Percentiles rank a stretch among this genome's conserved stretches.
These are phyloP conservation scores for Eragrostis tef DNA, from an alignment of 202 grass and related monocot genomes.

Conservation along the genomic window DNA sequence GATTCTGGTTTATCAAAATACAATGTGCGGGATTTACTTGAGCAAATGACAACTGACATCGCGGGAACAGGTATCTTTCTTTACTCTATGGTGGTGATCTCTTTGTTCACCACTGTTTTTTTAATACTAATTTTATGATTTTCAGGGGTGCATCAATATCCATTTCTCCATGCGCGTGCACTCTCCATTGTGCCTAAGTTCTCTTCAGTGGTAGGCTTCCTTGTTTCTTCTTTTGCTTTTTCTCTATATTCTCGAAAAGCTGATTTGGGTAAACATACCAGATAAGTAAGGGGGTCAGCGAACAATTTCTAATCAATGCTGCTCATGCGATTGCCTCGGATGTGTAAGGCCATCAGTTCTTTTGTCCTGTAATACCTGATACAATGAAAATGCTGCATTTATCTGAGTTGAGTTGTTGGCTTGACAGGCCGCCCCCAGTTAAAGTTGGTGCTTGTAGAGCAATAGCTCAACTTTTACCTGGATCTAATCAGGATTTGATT, in stretches of 20 bases:
- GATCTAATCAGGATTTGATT: conserved; percentile 58
- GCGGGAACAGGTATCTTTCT: conserved; percentile 62
- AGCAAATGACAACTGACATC: conserved; percentile 80
- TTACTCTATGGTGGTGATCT: conserved; percentile 20
- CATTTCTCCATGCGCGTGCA: conserved; percentile 90
- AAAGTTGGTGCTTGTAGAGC: conserved; percentile 94
- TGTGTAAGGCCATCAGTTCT: conserved; percentile 66
- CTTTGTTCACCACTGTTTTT: conserved; percentile 4
- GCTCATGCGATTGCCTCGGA: conserved; percentile 74
- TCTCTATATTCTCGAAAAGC: conserved; percentile 27
- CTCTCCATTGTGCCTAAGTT: conserved; percentile 80
- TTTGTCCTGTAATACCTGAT: conserved; percentile 29
- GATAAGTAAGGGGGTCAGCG: conserved; percentile 72
- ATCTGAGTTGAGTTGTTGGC: conserved; percentile 22
- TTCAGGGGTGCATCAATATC: conserved; percentile 71
- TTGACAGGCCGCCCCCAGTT: conserved; percentile 79
- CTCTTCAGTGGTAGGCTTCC: conserved; percentile 65
- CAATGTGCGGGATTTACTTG: conserved; percentile 73
- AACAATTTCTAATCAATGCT: conserved; percentile 78
- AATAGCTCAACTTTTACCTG: conserved; percentile 70
- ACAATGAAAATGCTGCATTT: conserved; percentile 36
- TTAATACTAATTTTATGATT: conserved; percentile 44
- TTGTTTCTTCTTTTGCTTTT: conserved; percentile 11
- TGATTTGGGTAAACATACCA: conserved; percentile 51
- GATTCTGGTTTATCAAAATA: conserved; percentile 65